A percentile compares a stretch with the other conserved stretches of the same genome.
Conservation (phyloP, 306 rosid genomes). For the Prunus salicina region DNA sequence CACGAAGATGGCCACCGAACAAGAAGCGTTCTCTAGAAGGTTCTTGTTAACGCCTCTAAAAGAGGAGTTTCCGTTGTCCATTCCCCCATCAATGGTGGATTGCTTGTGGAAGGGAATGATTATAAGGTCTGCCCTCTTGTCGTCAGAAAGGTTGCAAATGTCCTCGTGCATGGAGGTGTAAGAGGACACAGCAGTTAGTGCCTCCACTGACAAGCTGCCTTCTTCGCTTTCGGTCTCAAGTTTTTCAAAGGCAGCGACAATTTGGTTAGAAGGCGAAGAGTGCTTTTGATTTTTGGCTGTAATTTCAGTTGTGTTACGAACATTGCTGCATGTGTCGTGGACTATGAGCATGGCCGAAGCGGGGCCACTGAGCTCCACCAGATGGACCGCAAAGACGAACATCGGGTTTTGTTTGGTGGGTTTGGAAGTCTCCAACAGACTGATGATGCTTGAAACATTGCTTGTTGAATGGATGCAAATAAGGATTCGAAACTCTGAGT, state of each 20-base stretch:
- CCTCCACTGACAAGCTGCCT: background rate
- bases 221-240: background rate
- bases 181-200: conserved; percentile 20
- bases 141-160: conserved; percentile 19
- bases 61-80: background rate
- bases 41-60: conserved; percentile 12
- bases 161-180: conserved; percentile 29
- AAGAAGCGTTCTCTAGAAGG: conserved; percentile 13
- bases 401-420: conserved; percentile 37
- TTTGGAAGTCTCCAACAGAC: conserved; percentile 34
- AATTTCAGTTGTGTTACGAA: background rate
- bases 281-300: background rate
- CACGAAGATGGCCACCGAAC: conserved; percentile 25
- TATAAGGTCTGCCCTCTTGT: conserved; percentile 8
- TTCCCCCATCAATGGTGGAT: background rate
- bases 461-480: conserved; percentile 23
- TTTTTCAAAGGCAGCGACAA: background rate
- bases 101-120: conserved; percentile 26
- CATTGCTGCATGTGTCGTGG: conserved; percentile 26
- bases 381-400: conserved; percentile 33
- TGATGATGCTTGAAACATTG: conserved; percentile 30
- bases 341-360: conserved; percentile 51
- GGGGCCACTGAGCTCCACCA: conserved; percentile 39
- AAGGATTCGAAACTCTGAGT: conserved; percentile 20
- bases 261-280: background rate